Evolutionary conservation across 495 filamentous ascomycete genomes (phyloP).

Genomic region (Venustampulla echinocandica): DNA sequence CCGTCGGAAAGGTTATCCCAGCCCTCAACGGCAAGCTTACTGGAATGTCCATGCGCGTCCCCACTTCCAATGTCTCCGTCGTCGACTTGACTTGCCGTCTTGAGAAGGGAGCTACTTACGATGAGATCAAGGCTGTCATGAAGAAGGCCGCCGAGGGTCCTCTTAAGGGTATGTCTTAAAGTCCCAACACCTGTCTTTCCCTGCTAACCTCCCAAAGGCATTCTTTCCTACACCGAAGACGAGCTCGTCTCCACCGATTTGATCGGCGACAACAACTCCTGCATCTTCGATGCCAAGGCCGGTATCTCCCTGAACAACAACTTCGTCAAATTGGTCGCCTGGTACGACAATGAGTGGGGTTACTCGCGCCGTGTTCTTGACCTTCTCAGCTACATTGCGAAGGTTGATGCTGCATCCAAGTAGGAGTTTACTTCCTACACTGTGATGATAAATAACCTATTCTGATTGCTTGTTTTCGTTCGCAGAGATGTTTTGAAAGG

Average conservation of each 20-base stretch:
- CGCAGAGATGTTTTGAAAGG: constrained; percentile 23
- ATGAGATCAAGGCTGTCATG: constrained; percentile 85
- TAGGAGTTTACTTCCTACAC: constrained; percentile 16
- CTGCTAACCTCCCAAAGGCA: constrained; percentile 47
- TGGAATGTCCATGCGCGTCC: constrained; percentile 98
- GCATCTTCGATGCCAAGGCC: constrained; percentile 99
- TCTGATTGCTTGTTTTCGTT: constrained; percentile 18
- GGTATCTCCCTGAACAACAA: constrained; percentile 96
- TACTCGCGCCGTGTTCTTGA: constrained; percentile 99
- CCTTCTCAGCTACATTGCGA: constrained; percentile 86
- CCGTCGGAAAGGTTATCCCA: constrained; percentile 99
- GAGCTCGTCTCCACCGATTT: constrained; percentile 90
- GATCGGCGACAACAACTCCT: constrained; percentile 84
- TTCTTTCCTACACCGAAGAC: constrained; percentile 94
- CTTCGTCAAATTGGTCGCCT: constrained; percentile 97
- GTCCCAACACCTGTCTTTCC: background rate
- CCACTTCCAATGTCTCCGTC: constrained; percentile 97
- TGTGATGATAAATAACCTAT: constrained; percentile 10
- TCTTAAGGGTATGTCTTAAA: constrained; percentile 63
- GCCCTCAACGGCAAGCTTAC: constrained; percentile 97
- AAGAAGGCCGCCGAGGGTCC: constrained; percentile 79
- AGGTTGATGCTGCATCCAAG: constrained; percentile 53
- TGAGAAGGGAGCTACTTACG: constrained; percentile 84
- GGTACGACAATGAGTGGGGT: constrained; percentile 85
- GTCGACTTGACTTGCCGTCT: constrained; percentile 92